These are phyloP conservation scores for Dryadomyces quercivorus DNA, from an alignment of 2,329 filamentous ascomycete species.

Conservation along the genomic window DNA sequence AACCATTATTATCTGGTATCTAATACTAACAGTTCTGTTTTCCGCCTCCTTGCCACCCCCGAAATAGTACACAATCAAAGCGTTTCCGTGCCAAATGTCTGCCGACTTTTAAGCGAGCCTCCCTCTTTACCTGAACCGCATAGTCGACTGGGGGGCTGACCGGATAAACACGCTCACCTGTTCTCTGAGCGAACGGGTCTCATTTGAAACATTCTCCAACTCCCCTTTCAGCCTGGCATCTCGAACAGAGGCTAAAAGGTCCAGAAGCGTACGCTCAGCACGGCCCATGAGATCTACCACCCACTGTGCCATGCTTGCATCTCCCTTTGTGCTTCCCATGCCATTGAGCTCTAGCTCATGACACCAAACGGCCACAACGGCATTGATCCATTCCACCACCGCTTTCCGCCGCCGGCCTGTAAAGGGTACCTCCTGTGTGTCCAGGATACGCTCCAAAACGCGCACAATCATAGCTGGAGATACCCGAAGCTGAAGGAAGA, in stretches of 20 bases:
- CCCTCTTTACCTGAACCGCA: slow-evolving; percentile 9
- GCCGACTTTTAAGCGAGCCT: background rate
- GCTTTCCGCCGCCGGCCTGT: slow-evolving; percentile 35
- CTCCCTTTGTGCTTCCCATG: slow-evolving; percentile 20
- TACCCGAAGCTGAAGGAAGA: slow-evolving; percentile 44
- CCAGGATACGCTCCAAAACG: slow-evolving; percentile 43
- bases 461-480: slow-evolving; percentile 44
- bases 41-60: background rate
- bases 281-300: slow-evolving; percentile 37
- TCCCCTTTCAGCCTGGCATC: slow-evolving; percentile 10
- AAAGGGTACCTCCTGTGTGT: slow-evolving; percentile 47
- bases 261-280: slow-evolving; percentile 33
- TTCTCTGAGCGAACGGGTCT: slow-evolving; percentile 12
- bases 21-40: background rate
- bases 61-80: too few species aligned
- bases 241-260: slow-evolving; percentile 21
- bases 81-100: background rate
- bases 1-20: background rate
- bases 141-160: slow-evolving; percentile 5
- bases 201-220: slow-evolving; percentile 13
- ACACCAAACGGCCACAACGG: slow-evolving; percentile 35
- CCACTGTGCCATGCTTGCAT: slow-evolving; percentile 26
- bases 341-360: slow-evolving; percentile 35
- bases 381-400: slow-evolving; percentile 42
- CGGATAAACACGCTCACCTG: slow-evolving; percentile 13